Evolutionary conservation across 1,284 basidiomycete species (phyloP).

Genomic region (Melanopsichium pennsylvanicum): DNA sequence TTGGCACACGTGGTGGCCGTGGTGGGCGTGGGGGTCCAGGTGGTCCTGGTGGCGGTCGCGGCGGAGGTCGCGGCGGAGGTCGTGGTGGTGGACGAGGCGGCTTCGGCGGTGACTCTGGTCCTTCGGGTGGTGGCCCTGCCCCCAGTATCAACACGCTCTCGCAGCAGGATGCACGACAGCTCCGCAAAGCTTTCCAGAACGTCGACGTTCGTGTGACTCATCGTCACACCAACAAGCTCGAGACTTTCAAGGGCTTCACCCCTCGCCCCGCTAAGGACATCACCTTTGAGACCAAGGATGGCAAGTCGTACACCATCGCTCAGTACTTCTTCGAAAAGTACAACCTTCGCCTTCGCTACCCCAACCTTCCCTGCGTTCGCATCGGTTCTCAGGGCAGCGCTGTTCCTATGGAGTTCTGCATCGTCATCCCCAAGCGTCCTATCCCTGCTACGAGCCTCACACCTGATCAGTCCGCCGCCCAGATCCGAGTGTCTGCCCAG

Average conservation of each 20-base stretch:
- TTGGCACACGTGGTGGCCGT: slow-evolving; percentile 26
- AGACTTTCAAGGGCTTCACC: slow-evolving; percentile 48
- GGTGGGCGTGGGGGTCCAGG: slow-evolving; percentile 44
- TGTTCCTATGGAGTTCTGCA: slow-evolving; percentile 48
- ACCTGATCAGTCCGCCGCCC: slow-evolving; percentile 32
- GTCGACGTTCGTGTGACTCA: slow-evolving; percentile 43
- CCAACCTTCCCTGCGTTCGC: slow-evolving; percentile 41
- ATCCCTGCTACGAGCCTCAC: slow-evolving; percentile 42
- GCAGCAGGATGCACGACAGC: slow-evolving; percentile 34
- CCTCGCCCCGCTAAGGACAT: slow-evolving; percentile 27
- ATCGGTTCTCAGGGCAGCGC: slow-evolving; percentile 28
- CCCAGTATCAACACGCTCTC: slow-evolving; percentile 10
- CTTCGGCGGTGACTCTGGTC: slow-evolving; percentile 13
- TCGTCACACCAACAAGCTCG: slow-evolving; percentile 43
- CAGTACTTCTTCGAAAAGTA: slow-evolving; percentile 47
- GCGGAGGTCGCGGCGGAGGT: slow-evolving; percentile 12
- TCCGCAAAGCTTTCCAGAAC: slow-evolving; percentile 43
- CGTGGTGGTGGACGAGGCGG: slow-evolving; percentile 11
- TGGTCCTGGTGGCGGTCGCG: slow-evolving; percentile 38
- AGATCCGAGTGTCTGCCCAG: slow-evolving; percentile 39
- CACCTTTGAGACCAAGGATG: slow-evolving; percentile 29
- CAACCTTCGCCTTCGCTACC: slow-evolving; percentile 36
- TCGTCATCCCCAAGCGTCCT: slow-evolving; percentile 32
- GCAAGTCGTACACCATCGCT: slow-evolving; percentile 18
- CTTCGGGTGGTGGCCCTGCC: neutral